Evolutionary conservation across 202 grass and related monocot species (phyloP), one percentile per base, ranked within the genome.

Genomic region (Bolboschoenoplectus hybrid): DNA sequence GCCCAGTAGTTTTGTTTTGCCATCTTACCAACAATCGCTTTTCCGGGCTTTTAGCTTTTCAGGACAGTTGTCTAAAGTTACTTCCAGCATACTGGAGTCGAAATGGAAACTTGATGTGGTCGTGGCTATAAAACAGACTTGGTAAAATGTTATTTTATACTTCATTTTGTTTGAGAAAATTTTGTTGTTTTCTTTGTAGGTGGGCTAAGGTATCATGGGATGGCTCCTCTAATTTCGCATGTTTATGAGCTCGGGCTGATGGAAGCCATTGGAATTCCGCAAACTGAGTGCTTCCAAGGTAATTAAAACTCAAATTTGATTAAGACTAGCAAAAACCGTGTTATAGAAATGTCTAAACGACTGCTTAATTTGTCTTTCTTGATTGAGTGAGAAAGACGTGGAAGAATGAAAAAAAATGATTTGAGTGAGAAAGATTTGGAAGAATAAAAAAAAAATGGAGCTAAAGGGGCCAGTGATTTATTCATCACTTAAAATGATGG

Each of bases 211-310:
- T 98, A 96, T 80, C 97, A 98, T 90, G 97, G 97, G 63, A 98
- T 98, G 97, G 93, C 96, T 9, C 93, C 96, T 47, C 82, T 98
- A 35, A 89, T 98, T 85, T 98, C 96, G 5, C 96, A 96, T 82
- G 91, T 96, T 40, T 98, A 96, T 14, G 91, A 98, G 84, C 85
- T 94, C 19, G 96, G 96, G 1, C 86, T 92, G 88, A 92, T 96
- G 91, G 90, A 98, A 46, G 93, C 93, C 35, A 44, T 92, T 67
- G 63, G 93, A 39, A 92, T 98, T 64, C 93, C 92, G 26, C 96
- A 98, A 84, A 98, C 73, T 3, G 96, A 98, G 82, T 98, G 96
- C 82, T 98, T 98, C 75, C 56, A 93, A 87, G 96, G 96, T 95
- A 10, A 43, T 34, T 39, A 43, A 82, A 78, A 57, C 2, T 56